A percentile compares a stretch with the other conserved stretches of the same genome.
These are phyloP conservation scores for Tolypocladium sp. DNA, from an alignment of 2,329 filamentous ascomycete genomes.

Conservation along the genomic window DNA sequence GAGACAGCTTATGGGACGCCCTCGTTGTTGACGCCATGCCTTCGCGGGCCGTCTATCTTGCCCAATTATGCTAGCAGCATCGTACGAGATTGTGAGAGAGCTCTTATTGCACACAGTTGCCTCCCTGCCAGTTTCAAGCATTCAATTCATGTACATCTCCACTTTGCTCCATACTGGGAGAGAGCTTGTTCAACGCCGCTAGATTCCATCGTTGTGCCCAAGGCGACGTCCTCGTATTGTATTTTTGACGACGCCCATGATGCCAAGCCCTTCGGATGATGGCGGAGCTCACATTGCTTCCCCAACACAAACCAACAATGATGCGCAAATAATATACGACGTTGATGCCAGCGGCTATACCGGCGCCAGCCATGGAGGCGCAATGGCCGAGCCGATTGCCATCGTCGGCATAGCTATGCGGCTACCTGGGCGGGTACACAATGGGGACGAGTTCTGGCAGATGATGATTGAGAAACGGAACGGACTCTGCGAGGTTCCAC, in stretches of 20 bases:
- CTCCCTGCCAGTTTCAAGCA: background rate
- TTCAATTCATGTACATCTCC: background rate
- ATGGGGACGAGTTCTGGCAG: constrained; percentile 28
- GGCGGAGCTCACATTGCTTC: background rate
- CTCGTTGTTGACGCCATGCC: background rate
- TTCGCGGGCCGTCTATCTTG: background rate
- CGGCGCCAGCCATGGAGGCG: background rate
- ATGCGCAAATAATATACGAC: background rate
- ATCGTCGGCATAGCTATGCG: constrained; percentile 32
- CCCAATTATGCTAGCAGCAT: background rate
- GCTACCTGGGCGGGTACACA: constrained; percentile 26
- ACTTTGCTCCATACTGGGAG: background rate
- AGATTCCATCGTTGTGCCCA: background rate
- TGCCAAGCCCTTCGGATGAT: background rate
- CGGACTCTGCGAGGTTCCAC: constrained; percentile 4
- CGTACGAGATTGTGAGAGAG: background rate
- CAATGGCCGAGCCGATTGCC: constrained; percentile 19
- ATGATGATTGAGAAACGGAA: constrained; percentile 13
- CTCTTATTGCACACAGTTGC: background rate
- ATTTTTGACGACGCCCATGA: background rate
- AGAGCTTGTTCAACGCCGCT: background rate
- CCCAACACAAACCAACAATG: background rate
- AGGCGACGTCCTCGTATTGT: background rate
- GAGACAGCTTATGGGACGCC: background rate
- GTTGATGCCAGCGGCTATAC: too few relatives aligned